Conservation (phyloP, 176 grass and related monocot genomes). For the Themeda triandra region DNA sequence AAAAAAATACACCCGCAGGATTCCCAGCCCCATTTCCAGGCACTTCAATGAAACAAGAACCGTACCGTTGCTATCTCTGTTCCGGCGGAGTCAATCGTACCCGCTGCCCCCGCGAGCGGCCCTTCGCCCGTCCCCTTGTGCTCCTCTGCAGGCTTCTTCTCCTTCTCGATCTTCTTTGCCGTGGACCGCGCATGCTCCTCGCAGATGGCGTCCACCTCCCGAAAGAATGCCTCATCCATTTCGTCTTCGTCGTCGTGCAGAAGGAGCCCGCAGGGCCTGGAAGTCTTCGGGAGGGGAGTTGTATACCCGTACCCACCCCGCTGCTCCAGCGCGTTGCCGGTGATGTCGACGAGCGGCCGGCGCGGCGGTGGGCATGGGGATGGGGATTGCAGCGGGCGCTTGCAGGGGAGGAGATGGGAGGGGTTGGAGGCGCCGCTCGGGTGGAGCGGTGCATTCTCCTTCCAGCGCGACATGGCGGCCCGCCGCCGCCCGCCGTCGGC, state of each 20-base stretch:
- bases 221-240: slow-evolving; percentile 77
- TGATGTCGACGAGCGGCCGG: slow-evolving; percentile 31
- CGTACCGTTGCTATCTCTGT: slow-evolving; percentile 27
- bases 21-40: background rate
- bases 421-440: slow-evolving; percentile 1
- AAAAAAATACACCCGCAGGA: background rate
- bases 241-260: slow-evolving; percentile 30
- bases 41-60: background rate
- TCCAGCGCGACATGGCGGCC: slow-evolving; percentile 38
- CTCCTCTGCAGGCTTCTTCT: background rate
- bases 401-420: slow-evolving; percentile 33
- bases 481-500: slow-evolving; percentile 5
- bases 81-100: background rate
- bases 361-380: slow-evolving; percentile 43
- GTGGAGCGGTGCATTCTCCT: slow-evolving; percentile 29
- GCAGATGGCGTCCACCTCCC: slow-evolving; percentile 77
- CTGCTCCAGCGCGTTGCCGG: slow-evolving; percentile 27
- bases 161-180: slow-evolving; percentile 17
- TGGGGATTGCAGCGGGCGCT: slow-evolving; percentile 30
- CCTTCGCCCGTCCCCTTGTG: background rate
- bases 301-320: slow-evolving; percentile 7
- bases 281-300: slow-evolving; percentile 29
- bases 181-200: slow-evolving; percentile 49
- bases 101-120: background rate
- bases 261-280: slow-evolving; percentile 32